Evolutionary conservation across 2,329 filamentous ascomycete species (phyloP).

Genomic region (Pestalotiopsis sp.): DNA sequence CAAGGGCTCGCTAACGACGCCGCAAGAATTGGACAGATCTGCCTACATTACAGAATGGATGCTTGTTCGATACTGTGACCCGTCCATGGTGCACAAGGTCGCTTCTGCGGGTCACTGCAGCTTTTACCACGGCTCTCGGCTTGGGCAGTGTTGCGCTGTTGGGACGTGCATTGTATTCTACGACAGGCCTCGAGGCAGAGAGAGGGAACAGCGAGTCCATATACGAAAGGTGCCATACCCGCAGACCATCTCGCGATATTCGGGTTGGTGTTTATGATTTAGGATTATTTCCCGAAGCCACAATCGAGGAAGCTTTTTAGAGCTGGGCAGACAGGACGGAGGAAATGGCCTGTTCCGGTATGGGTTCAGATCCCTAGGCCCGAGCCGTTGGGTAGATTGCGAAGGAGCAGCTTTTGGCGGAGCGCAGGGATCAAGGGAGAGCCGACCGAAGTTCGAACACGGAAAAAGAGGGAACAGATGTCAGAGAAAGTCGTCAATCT

Average conservation of each 20-base stretch:
- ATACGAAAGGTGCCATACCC: neutral
- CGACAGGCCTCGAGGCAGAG: neutral
- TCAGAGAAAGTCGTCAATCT: neutral
- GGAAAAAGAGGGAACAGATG: neutral
- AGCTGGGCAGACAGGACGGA: neutral
- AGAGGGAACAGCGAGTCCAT: neutral
- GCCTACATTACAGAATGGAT: neutral
- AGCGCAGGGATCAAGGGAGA: neutral
- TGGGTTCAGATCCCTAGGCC: neutral
- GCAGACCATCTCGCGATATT: neutral
- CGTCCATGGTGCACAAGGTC: conserved; percentile 1
- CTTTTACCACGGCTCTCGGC: neutral
- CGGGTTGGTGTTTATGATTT: neutral
- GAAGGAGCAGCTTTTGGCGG: neutral
- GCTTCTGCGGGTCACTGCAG: conserved; percentile 8
- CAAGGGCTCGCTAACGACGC: neutral
- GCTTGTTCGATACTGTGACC: neutral
- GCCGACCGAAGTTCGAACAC: neutral
- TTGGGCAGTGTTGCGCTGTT: neutral
- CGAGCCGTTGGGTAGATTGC: neutral
- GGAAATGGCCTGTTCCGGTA: neutral
- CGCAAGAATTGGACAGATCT: neutral
- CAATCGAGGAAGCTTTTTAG: conserved; percentile 5
- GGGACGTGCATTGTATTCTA: neutral
- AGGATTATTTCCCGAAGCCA: neutral